phyloP scores from a whole-genome alignment of 768 basidiomycete genomes.

The Psilocybe cyanescens region DNA sequence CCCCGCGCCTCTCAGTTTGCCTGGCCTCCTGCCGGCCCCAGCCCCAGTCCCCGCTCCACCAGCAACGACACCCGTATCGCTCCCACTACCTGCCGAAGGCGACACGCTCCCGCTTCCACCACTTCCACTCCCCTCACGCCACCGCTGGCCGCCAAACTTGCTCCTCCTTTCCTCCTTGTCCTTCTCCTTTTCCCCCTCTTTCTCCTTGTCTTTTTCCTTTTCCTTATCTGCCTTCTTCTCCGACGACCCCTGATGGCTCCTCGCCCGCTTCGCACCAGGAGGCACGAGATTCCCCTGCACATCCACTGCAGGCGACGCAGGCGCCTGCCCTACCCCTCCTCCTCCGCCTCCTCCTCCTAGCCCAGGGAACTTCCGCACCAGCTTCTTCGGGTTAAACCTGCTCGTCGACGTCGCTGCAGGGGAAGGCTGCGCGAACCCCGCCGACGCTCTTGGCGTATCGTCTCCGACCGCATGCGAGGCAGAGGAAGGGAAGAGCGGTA shows the following conservation, averaged over 20 bases:
- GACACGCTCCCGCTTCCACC: conserved; percentile 6
- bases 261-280: background rate
- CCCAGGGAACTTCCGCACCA: conserved; percentile 29
- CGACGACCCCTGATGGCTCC: too few relatives aligned
- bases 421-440: conserved; percentile 19
- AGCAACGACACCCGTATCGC: background rate
- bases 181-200: background rate
- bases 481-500: background rate
- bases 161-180: conserved; percentile 20
- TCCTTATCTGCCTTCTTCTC: too few relatives aligned
- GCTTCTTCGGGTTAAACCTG: conserved; percentile 26
- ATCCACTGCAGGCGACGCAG: conserved; percentile 21
- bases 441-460: conserved; percentile 20
- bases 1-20: conserved; percentile 10
- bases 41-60: background rate
- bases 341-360: conserved; percentile 8
- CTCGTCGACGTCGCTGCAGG: conserved; percentile 5
- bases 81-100: conserved; percentile 16
- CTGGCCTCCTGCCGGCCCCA: background rate
- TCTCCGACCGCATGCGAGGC: background rate
- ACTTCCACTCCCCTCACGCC: conserved; percentile 23
- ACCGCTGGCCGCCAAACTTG: conserved; percentile 30
- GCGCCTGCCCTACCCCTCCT: background rate
- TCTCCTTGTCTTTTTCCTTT: background rate
- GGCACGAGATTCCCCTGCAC: conserved; percentile 15